Evolutionary conservation across 805 yeast species (phyloP), one percentile per base, ranked within the genome.

Genomic region (Cyberlindnera lachancei): DNA sequence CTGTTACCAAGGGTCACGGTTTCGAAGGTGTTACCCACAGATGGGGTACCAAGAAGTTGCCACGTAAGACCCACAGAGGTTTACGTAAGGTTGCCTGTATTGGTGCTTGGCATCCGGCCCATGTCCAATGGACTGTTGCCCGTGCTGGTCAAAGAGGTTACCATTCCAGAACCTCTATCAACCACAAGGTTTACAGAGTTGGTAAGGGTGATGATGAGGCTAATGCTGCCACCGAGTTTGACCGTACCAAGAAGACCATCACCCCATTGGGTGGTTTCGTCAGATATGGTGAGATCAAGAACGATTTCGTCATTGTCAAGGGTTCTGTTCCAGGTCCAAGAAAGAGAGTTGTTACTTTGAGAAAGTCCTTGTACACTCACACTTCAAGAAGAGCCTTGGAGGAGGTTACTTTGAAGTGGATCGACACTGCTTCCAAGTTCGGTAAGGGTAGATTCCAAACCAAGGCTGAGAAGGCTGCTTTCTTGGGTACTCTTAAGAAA

Each of bases 401-500:
- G 79, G 69, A 86, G 72, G 95, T 90, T 55, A 75, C 72, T 79
- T 84, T 92, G 73, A 92, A 92, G 75, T 92, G 97, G 98, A 92
- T 92, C 67, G 99, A 92, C 71, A 92, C 99, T 60, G 95, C 99
- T 66, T 92, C 98, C 63, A 88, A 90, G 75, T 92, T 92, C 88
- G 99, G 99, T 83, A 94, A 92, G 86, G 98, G 98, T 79, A 92
- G 98, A 82, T 92, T 92, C 97, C 99, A 92, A 78, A 92, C 99
- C 63, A 95, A 96, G 61, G 97, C 96, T 69, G 99, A 92, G 80
- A 94, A 94, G 88, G 87, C 81, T 65, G 94, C 98, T 65, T 92
- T 92, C 90, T 61, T 88, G 77, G 99, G 99, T 77, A 90, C 98
- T 64, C 82, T 92, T 68, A 92, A 92, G 95, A 88, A 85, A 81